Conservation (phyloP, 495 filamentous ascomycete species). For the Xylona heveae region DNA sequence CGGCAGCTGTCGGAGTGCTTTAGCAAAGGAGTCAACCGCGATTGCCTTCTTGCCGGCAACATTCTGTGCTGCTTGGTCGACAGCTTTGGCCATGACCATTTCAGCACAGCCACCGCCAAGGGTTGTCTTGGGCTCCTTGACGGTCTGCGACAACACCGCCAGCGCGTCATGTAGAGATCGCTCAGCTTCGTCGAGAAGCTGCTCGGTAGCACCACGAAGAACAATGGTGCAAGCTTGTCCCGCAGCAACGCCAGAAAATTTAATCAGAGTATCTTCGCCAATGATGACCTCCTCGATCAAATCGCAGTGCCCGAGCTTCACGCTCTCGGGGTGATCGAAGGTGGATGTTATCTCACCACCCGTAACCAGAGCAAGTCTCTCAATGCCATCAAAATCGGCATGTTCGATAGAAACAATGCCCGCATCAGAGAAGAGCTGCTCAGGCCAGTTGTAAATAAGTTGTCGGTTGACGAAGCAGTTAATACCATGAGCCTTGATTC, state of each 20-base stretch:
- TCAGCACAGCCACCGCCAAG: conserved; percentile 92
- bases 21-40: conserved; percentile 75
- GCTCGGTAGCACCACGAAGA: conserved; percentile 85
- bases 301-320: conserved; percentile 89
- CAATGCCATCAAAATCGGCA: conserved; percentile 95
- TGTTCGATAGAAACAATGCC: conserved; percentile 98
- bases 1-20: conserved; percentile 75
- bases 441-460: conserved; percentile 99
- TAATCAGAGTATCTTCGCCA: conserved; percentile 90
- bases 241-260: conserved; percentile 88
- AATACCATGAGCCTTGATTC: conserved; percentile 95
- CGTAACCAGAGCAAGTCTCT: conserved; percentile 83
- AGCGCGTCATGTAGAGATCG: conserved; percentile 89
- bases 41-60: conserved; percentile 92
- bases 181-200: conserved; percentile 91
- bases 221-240: conserved; percentile 94
- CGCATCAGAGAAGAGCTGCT: conserved; percentile 93
- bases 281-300: conserved; percentile 96
- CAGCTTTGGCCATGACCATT: conserved; percentile 97
- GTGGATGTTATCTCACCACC: conserved; percentile 94
- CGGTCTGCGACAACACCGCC: conserved; percentile 90
- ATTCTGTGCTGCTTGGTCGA: conserved; percentile 83
- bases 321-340: conserved; percentile 92
- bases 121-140: conserved; percentile 82
- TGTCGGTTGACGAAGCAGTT: conserved; percentile 99